These are phyloP conservation scores for Tetrahymena malaccensis DNA, from an alignment of 73 alveolate genomes.

Conservation along the genomic window DNA sequence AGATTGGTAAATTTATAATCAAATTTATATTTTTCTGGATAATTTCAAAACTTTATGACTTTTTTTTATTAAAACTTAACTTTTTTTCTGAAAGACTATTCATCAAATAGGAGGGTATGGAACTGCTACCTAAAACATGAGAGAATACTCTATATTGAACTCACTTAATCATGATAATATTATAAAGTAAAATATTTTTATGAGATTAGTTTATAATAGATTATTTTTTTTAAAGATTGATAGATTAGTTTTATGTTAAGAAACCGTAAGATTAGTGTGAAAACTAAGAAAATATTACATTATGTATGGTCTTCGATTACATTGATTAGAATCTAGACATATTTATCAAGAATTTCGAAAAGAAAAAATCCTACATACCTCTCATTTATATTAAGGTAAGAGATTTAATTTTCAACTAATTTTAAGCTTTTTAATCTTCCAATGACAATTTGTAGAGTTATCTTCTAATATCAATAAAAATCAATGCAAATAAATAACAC, in stretches of 20 bases:
- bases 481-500: no score
- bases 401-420: not conserved
- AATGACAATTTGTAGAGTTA: not conserved
- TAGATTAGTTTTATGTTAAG: not conserved
- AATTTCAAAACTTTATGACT: not conserved
- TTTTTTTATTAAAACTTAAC: not conserved
- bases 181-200: not conserved
- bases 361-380: not conserved
- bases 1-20: not conserved
- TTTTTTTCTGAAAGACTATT: not conserved
- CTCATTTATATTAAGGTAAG: not conserved
- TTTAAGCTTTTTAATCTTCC: not conserved
- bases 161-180: not conserved
- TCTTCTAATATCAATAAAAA: not conserved
- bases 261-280: not conserved
- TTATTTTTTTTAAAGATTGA: not conserved
- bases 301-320: not conserved
- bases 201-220: not conserved
- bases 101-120: not conserved
- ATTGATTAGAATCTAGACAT: not conserved
- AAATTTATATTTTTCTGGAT: not conserved
- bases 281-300: not conserved
- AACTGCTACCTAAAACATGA: not conserved
- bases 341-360: no score
- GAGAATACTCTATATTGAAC: not conserved